Evolutionary conservation across 2,329 filamentous ascomycete genomes (phyloP), one percentile per base, ranked within the genome.

Genomic region (Leptoxyphium fumago): DNA sequence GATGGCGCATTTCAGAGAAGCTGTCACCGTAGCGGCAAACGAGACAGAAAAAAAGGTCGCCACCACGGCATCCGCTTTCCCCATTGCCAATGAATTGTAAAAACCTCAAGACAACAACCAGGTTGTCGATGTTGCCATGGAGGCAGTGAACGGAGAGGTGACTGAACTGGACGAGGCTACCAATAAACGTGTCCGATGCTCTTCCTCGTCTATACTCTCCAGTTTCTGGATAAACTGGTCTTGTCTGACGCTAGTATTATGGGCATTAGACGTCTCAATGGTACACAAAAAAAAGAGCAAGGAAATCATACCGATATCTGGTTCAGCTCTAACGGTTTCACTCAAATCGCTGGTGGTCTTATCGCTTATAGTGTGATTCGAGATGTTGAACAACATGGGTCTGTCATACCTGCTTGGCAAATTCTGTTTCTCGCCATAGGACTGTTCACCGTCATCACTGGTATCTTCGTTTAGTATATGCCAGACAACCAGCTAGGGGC

Each of bases 201-300:
- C 72, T 77, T 78, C 47, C 59, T 67, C 39, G 73, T 70, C 54
- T 79, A 78, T 53, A 71, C 71, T 11, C 67, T 78, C 62, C 75
- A 79, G 53, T 78, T 78, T 51, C 62, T 78, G 32, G 77, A 80
- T 63, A 80, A 80, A 59, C 72, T 78, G 47, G 69, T 75, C 26
- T 67, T 79, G 39, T 80, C 80, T 52, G 81, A 81, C 55, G 75
- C 76, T 10, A 74, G 73, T 45, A 74, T 82, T 43, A 39, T 52
- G 74, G 77, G 0, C 66, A 84, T 1, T 70, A 84, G 51, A 83
- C 79, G 1, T 74, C 69, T 2, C 77, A 82, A 61, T 84, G 80
- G 80, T 85, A 83, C 52, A 84, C 81, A 78, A 57, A 26, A 26
- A 7, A 68, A 69, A 43, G 80, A 84, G 56, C 80, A 84, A 62